These are phyloP conservation scores for Fomitopsis palustris DNA, from an alignment of 1,284 basidiomycete genomes.

Conservation along the genomic window DNA sequence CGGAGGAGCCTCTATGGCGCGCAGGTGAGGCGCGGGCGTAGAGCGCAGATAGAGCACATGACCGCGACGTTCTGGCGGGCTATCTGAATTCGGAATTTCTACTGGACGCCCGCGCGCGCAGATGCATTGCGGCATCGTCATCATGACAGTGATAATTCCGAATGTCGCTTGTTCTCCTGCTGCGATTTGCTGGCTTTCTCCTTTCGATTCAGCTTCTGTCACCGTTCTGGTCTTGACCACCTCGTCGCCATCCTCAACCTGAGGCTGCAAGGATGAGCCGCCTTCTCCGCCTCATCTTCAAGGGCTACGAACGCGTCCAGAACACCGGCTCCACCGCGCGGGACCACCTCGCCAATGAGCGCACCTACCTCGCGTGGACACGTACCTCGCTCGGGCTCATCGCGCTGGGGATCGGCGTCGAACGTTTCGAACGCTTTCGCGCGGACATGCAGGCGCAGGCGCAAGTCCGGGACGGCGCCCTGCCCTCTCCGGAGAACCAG, in stretches of 20 bases:
- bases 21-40: no score
- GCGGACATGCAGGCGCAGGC: not conserved
- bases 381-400: constrained; percentile 1
- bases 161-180: not conserved
- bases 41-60: no score
- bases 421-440: not conserved
- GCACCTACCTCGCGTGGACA: constrained; percentile 2
- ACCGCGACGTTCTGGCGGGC: no score
- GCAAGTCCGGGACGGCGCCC: no score
- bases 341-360: constrained; percentile 2
- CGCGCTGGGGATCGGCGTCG: not conserved
- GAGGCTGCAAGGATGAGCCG: not conserved
- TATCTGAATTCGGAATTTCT: not conserved
- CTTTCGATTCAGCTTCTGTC: not conserved
- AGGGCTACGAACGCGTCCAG: not conserved
- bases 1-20: no score
- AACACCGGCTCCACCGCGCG: constrained; percentile 3
- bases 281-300: not conserved
- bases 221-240: not conserved
- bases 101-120: not conserved
- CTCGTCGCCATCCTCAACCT: no score
- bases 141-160: not conserved
- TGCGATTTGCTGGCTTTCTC: no score
- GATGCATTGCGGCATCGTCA: not conserved
- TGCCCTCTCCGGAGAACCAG: no score